phyloP scores from a whole-genome alignment of 2,329 filamentous ascomycete genomes.

The Aspergillus piperis region DNA sequence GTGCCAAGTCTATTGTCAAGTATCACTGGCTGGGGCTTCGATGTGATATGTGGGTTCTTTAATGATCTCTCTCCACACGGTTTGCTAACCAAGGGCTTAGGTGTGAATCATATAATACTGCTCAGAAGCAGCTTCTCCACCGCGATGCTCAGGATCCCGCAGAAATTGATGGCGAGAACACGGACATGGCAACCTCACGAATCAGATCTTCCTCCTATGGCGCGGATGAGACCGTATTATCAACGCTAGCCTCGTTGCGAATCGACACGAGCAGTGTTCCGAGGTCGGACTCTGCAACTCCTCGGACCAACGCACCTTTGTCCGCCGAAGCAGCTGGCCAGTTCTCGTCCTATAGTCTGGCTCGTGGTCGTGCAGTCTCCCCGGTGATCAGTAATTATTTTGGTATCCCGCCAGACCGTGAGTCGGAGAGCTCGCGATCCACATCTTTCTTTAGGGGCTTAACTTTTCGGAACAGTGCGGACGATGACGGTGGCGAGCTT shows the following conservation, averaged over 20 bases:
- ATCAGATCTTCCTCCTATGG: slow-evolving; percentile 32
- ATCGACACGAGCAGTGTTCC: slow-evolving; percentile 31
- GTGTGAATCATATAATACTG: slow-evolving; percentile 52
- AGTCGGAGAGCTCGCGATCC: slow-evolving; percentile 31
- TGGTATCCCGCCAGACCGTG: slow-evolving; percentile 40
- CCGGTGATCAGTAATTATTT: slow-evolving; percentile 50
- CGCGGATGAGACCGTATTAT: slow-evolving; percentile 24
- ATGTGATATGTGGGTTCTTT: slow-evolving; percentile 60
- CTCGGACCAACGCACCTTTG: slow-evolving; percentile 23
- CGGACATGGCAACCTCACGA: slow-evolving; percentile 18
- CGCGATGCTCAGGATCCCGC: slow-evolving; percentile 28
- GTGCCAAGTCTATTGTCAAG: slow-evolving; percentile 76
- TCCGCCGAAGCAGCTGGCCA: slow-evolving; percentile 26
- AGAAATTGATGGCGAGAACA: slow-evolving; percentile 29
- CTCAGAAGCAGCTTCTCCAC: slow-evolving; percentile 44
- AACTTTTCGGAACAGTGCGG: slow-evolving; percentile 25
- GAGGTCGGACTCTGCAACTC: slow-evolving; percentile 17
- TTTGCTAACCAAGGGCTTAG: slow-evolving; percentile 26
- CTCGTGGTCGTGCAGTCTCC: slow-evolving; percentile 43
- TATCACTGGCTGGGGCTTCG: slow-evolving; percentile 97
- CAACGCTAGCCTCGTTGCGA: slow-evolving; percentile 28
- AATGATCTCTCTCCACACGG: neutral
- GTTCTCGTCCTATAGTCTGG: slow-evolving; percentile 38
- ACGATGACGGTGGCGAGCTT: slow-evolving; percentile 59
- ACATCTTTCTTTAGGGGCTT: slow-evolving; percentile 31